These are phyloP conservation scores for Syzygium aqueum DNA, from an alignment of 345 rosid genomes.

Conservation along the genomic window DNA sequence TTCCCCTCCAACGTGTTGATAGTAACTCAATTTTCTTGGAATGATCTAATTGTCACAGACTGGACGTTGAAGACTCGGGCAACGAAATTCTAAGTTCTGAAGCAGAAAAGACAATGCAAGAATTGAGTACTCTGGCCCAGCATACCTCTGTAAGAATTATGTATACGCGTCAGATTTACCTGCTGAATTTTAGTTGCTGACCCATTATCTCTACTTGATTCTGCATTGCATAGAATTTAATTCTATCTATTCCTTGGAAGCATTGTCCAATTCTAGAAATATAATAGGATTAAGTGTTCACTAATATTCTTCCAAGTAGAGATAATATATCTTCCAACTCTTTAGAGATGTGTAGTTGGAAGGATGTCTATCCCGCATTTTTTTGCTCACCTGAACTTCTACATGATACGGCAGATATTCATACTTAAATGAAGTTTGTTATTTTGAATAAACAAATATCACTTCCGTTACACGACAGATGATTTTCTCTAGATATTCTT, in stretches of 20 bases:
- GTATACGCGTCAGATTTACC: background rate
- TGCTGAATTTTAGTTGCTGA: background rate
- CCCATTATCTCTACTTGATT: background rate
- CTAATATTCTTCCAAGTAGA: background rate
- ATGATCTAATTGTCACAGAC: slow-evolving; percentile 35
- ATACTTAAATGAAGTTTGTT: background rate
- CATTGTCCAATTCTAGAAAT: background rate
- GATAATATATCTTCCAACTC: background rate
- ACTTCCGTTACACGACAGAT: background rate
- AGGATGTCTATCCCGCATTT: background rate
- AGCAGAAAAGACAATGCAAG: slow-evolving; percentile 60
- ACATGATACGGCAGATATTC: background rate
- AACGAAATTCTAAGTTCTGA: slow-evolving; percentile 33
- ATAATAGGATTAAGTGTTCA: background rate
- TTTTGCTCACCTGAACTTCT: background rate
- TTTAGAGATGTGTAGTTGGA: background rate
- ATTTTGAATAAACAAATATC: background rate
- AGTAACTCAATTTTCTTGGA: slow-evolving; percentile 2
- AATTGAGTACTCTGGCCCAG: slow-evolving; percentile 59
- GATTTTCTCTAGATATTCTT: background rate
- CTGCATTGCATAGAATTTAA: background rate
- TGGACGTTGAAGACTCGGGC: slow-evolving; percentile 40
- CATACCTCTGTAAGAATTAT: slow-evolving; percentile 63
- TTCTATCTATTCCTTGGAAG: background rate
- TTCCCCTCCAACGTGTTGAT: background rate